These are phyloP conservation scores for Neurospora sp. DNA, from an alignment of 495 filamentous ascomycete genomes.

Conservation along the genomic window DNA sequence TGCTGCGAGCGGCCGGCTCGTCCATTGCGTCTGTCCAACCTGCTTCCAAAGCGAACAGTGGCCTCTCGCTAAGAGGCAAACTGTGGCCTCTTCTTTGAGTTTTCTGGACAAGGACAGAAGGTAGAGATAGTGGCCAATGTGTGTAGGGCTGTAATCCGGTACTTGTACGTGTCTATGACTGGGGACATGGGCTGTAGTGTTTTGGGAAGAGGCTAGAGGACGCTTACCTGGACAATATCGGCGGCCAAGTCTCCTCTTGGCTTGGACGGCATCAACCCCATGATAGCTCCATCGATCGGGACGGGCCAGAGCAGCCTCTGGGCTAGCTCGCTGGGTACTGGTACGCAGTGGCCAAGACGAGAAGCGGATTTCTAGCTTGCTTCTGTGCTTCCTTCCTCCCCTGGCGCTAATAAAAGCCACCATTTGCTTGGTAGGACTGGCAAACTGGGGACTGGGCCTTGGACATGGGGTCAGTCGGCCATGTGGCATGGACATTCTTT, in stretches of 20 bases:
- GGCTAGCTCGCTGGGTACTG: not conserved
- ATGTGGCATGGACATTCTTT: not conserved
- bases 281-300: not conserved
- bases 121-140: not conserved
- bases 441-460: not conserved
- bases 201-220: not conserved
- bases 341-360: slow-evolving; percentile 14
- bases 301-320: not conserved
- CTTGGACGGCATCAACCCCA: not conserved
- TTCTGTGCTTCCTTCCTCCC: slow-evolving; percentile 2
- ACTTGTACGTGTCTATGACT: not conserved
- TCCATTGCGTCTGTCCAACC: not conserved
- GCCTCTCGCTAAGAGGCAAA: not conserved
- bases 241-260: not conserved
- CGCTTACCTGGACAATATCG: not conserved
- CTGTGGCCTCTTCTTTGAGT: not conserved
- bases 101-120: not conserved
- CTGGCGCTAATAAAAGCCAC: slow-evolving; percentile 1
- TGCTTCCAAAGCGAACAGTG: not conserved
- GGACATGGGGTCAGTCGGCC: not conserved
- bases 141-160: not conserved
- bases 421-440: slow-evolving; percentile 3
- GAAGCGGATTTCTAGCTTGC: slow-evolving; percentile 4
- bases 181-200: not conserved
- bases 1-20: not conserved